Evolutionary conservation across 306 rosid genomes (phyloP).

Genomic region (Prunus davidiana): DNA sequence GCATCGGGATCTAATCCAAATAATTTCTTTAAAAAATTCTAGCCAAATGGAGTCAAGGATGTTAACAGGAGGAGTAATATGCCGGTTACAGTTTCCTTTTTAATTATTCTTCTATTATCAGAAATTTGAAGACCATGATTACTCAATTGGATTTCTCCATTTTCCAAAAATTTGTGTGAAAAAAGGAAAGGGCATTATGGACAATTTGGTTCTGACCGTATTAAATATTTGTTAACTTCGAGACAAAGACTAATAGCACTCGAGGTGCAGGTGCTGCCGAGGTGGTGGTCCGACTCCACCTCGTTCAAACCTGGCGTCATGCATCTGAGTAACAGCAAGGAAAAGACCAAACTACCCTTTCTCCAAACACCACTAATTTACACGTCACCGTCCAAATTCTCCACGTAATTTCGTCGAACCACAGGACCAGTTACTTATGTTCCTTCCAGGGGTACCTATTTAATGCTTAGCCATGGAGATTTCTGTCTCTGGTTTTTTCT

Average conservation of each 20-base stretch:
- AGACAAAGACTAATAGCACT: not conserved
- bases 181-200: not conserved
- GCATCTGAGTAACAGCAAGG: not conserved
- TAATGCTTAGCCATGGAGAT: slow-evolving; percentile 26
- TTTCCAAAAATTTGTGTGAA: not conserved
- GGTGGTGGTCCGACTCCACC: slow-evolving; percentile 16
- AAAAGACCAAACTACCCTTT: slow-evolving; percentile 29
- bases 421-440: slow-evolving; percentile 18
- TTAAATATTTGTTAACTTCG: not conserved
- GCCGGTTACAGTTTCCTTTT: too few species aligned
- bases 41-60: too few species aligned
- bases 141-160: too few species aligned
- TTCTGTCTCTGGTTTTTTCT: slow-evolving; percentile 8
- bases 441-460: slow-evolving; percentile 32
- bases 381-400: not conserved
- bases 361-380: not conserved
- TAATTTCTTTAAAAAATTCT: too few species aligned
- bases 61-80: too few species aligned
- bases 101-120: too few species aligned
- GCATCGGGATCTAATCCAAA: too few species aligned
- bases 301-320: slow-evolving; percentile 8
- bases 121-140: too few species aligned
- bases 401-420: slow-evolving; percentile 25
- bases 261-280: not conserved
- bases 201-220: not conserved